These are phyloP conservation scores for Scleromitrula shiraiana DNA, from an alignment of 2,329 filamentous ascomycete genomes.

Conservation along the genomic window DNA sequence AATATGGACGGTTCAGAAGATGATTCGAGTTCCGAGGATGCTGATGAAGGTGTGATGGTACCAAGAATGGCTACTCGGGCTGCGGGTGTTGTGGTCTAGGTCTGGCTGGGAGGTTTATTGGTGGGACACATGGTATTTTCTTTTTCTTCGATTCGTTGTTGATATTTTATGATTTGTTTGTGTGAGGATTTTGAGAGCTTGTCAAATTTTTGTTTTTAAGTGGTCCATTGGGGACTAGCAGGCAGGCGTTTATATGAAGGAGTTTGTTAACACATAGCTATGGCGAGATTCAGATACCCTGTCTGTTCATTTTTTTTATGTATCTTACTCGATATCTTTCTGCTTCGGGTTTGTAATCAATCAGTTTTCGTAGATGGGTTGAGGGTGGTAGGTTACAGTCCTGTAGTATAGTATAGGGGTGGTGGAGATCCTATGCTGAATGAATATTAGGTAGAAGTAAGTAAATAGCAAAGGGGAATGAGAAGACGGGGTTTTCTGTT, in stretches of 20 bases:
- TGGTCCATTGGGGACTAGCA: not conserved
- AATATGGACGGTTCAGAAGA: conserved; percentile 34
- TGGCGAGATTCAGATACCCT: conserved; percentile 17
- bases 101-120: not conserved
- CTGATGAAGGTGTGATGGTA: not conserved
- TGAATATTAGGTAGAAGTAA: no score
- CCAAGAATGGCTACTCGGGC: not conserved
- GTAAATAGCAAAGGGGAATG: no score
- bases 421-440: not conserved
- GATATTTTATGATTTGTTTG: not conserved
- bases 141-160: not conserved
- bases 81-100: not conserved
- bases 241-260: not conserved
- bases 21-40: conserved; percentile 3
- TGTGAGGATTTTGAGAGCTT: not conserved
- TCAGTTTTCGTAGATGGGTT: not conserved
- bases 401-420: conserved; percentile 6
- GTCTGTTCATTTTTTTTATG: conserved; percentile 8
- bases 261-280: not conserved
- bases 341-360: conserved; percentile 8
- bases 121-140: no score
- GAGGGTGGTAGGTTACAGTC: not conserved
- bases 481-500: no score
- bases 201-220: no score
- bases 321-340: conserved; percentile 9